A percentile compares a stretch with the other conserved stretches of the same genome.
Conservation (phyloP, 208 protist genomes). For the Blastocrithidia nonstop region DNA sequence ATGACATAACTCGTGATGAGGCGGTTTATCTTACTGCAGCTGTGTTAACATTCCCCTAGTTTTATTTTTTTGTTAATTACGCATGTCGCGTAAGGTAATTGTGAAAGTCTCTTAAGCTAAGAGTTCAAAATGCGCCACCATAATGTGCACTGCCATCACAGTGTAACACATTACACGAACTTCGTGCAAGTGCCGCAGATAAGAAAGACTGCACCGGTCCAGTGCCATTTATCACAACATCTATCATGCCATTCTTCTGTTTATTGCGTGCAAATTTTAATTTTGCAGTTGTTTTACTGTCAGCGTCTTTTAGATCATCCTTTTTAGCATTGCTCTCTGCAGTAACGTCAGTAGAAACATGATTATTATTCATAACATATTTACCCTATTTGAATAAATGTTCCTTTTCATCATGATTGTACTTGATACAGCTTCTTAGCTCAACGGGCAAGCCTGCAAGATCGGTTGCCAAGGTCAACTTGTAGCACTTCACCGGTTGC, state of each 20-base stretch:
- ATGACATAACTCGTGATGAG: no score
- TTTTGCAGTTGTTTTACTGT: no score
- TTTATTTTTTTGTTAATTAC: no score
- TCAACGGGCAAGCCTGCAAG: slow-evolving; percentile 26
- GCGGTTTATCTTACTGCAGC: no score
- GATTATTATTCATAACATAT: neutral
- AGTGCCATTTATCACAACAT: slow-evolving; percentile 82
- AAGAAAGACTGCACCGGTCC: slow-evolving; percentile 75
- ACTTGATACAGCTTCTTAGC: slow-evolving; percentile 1
- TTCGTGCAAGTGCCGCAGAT: slow-evolving; percentile 64
- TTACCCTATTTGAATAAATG: no score
- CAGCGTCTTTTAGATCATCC: no score
- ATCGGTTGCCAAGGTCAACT: slow-evolving; percentile 42
- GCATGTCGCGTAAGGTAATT: neutral
- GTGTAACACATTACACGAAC: slow-evolving; percentile 77
- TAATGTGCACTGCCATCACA: slow-evolving; percentile 78
- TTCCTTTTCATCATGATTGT: slow-evolving; percentile 3
- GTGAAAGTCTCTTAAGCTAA: slow-evolving; percentile 5
- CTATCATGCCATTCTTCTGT: slow-evolving; percentile 21
- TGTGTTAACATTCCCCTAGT: no score
- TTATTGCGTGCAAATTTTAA: neutral
- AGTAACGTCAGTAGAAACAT: slow-evolving; percentile 1
- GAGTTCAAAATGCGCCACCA: slow-evolving; percentile 39
- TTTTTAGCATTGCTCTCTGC: neutral
- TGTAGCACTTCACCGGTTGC: slow-evolving; percentile 66